These are phyloP conservation scores for Daldinia concentrica DNA, from an alignment of 495 filamentous ascomycete species.

Conservation along the genomic window DNA sequence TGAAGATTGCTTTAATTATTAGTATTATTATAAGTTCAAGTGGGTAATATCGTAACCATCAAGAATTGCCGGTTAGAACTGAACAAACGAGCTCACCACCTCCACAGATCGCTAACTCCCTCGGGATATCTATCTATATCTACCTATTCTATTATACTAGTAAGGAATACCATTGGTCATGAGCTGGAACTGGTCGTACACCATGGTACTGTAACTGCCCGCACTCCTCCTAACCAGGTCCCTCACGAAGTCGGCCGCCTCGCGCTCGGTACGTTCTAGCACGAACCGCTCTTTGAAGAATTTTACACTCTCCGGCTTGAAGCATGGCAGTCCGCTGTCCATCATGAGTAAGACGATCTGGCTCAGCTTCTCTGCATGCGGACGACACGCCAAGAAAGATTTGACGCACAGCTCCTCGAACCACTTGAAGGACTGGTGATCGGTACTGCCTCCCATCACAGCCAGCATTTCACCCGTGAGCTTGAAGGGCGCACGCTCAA, in stretches of 20 bases:
- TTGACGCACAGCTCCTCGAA: conserved; percentile 98
- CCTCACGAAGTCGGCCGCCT: conserved; percentile 94
- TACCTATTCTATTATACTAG: conserved; percentile 38
- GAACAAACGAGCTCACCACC: conserved; percentile 4
- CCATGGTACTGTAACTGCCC: conserved; percentile 84
- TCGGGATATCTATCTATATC: background rate
- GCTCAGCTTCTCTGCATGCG: conserved; percentile 82
- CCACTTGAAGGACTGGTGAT: conserved; percentile 89
- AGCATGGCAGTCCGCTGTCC: conserved; percentile 95
- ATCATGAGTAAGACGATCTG: conserved; percentile 95
- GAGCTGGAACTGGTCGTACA: conserved; percentile 97
- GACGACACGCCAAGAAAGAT: conserved; percentile 90
- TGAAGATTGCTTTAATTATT: conserved; percentile 2
- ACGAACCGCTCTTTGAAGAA: conserved; percentile 95
- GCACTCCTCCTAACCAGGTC: conserved; percentile 89
- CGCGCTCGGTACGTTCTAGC: conserved; percentile 89
- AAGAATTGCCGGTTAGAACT: conserved; percentile 1
- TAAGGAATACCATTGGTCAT: conserved; percentile 98
- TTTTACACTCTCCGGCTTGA: conserved; percentile 94
- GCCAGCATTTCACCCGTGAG: conserved; percentile 96
- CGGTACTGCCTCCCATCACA: conserved; percentile 91
- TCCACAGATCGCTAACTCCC: background rate
- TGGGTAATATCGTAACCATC: conserved; percentile 5
- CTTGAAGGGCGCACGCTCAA: conserved; percentile 98
- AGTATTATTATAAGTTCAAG: conserved; percentile 9